Percentiles rank a stretch among this genome's conserved stretches.
Conservation (phyloP, 768 basidiomycete genomes). For the Russula virescens region DNA sequence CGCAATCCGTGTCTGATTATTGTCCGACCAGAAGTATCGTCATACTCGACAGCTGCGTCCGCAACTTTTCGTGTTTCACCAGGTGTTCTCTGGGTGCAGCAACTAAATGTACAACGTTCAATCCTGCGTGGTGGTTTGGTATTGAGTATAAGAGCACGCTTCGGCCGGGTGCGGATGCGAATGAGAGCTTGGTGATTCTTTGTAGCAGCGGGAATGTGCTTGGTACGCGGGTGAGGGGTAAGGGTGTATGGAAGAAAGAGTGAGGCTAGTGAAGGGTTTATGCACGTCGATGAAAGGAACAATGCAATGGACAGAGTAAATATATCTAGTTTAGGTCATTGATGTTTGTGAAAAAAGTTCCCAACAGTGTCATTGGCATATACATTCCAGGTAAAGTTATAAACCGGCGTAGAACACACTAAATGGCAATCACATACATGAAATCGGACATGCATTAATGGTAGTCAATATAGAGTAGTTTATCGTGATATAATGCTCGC, state of each 20-base stretch:
- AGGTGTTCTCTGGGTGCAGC: slow-evolving; percentile 79
- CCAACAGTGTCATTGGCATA: too few species aligned
- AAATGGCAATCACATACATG: too few species aligned
- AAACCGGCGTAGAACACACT: too few species aligned
- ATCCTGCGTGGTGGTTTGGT: slow-evolving; percentile 79
- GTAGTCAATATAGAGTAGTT: too few species aligned
- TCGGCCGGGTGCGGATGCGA: slow-evolving; percentile 75
- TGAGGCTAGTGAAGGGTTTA: neutral
- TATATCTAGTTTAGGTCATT: neutral
- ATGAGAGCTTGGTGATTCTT: slow-evolving; percentile 76
- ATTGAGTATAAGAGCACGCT: slow-evolving; percentile 81
- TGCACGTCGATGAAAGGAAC: neutral
- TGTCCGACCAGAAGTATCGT: slow-evolving; percentile 49
- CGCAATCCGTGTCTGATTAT: neutral
- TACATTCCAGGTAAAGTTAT: too few species aligned
- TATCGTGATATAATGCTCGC: too few species aligned
- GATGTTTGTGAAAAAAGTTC: neutral
- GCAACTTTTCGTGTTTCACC: slow-evolving; percentile 80
- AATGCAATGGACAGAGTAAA: too few species aligned
- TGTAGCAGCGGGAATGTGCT: slow-evolving; percentile 60
- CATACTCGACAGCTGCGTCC: slow-evolving; percentile 77
- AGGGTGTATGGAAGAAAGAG: slow-evolving; percentile 56
- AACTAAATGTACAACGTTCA: slow-evolving; percentile 79
- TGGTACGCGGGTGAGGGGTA: slow-evolving; percentile 73
- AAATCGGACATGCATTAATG: too few species aligned